phyloP scores from a whole-genome alignment of 441 rosid species.

The Eugenia klotzschiana region DNA sequence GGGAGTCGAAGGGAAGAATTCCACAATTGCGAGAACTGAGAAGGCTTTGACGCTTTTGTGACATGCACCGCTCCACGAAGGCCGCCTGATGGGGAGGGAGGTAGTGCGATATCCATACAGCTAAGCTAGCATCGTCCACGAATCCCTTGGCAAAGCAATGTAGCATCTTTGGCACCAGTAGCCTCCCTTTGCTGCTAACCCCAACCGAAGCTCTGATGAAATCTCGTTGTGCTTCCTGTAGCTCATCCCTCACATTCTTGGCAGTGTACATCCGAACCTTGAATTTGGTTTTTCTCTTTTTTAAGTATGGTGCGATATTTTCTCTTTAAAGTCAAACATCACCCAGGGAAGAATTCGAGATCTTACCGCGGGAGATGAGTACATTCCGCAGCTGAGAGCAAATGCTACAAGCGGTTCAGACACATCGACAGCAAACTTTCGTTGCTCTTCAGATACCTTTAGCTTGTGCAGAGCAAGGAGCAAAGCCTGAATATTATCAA shows the following conservation, averaged over 20 bases:
- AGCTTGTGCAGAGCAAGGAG: conserved; percentile 76
- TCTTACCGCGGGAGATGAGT: conserved; percentile 78
- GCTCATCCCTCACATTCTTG: conserved; percentile 52
- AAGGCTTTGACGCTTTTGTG: conserved; percentile 50
- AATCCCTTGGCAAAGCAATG: conserved; percentile 58
- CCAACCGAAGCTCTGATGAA: conserved; percentile 71
- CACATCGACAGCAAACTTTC: conserved; percentile 35
- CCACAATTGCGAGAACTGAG: conserved; percentile 67
- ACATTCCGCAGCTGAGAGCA: conserved; percentile 79
- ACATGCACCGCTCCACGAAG: conserved; percentile 71
- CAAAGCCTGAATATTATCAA: conserved; percentile 40
- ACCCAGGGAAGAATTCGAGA: neutral
- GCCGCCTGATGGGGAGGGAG: conserved; percentile 61
- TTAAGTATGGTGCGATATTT: neutral
- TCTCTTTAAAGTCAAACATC: neutral
- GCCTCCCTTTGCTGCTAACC: conserved; percentile 71
- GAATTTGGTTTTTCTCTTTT: neutral
- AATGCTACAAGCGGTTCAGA: conserved; percentile 60
- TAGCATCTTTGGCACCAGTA: conserved; percentile 69
- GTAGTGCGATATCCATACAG: conserved; percentile 76
- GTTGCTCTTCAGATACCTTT: conserved; percentile 63
- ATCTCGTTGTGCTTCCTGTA: conserved; percentile 70
- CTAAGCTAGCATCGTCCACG: conserved; percentile 59
- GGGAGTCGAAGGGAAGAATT: conserved; percentile 60
- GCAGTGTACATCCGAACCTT: conserved; percentile 75